These are phyloP conservation scores for Aspergillus mulundensis DNA, from an alignment of 495 filamentous ascomycete genomes.

Conservation along the genomic window DNA sequence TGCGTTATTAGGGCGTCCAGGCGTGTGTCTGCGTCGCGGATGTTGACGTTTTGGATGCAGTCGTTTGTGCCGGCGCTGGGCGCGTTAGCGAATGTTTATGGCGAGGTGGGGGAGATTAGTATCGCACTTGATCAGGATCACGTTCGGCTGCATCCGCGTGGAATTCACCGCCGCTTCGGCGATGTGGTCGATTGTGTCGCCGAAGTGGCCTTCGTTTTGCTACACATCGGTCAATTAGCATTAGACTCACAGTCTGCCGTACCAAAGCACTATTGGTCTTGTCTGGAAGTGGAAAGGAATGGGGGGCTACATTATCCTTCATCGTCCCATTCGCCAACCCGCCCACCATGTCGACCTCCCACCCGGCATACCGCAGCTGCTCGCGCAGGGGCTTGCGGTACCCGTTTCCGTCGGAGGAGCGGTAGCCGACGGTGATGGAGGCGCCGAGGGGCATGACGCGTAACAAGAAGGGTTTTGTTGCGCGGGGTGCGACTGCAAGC, in stretches of 20 bases:
- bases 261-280: background rate
- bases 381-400: slow-evolving; percentile 46
- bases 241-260: too few species aligned
- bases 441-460: slow-evolving; percentile 54
- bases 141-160: slow-evolving; percentile 39
- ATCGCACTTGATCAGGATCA: slow-evolving; percentile 43
- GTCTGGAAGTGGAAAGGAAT: background rate
- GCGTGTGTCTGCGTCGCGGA: slow-evolving; percentile 25
- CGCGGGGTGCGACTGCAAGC: background rate
- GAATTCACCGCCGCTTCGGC: slow-evolving; percentile 27
- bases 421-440: slow-evolving; percentile 54
- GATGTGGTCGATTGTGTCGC: slow-evolving; percentile 44
- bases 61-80: slow-evolving; percentile 47
- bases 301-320: slow-evolving; percentile 41
- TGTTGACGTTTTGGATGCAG: slow-evolving; percentile 31
- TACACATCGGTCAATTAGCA: slow-evolving; percentile 3
- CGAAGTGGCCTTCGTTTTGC: slow-evolving; percentile 48
- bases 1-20: slow-evolving; percentile 32
- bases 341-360: slow-evolving; percentile 51
- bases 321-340: slow-evolving; percentile 42
- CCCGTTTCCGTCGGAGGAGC: slow-evolving; percentile 48
- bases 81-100: too few species aligned
- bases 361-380: slow-evolving; percentile 33
- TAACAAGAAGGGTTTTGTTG: slow-evolving; percentile 25
- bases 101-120: background rate